These are phyloP conservation scores for Mortierella antarctica DNA, from an alignment of 192 early-diverging fungal genomes.

Conservation along the genomic window DNA sequence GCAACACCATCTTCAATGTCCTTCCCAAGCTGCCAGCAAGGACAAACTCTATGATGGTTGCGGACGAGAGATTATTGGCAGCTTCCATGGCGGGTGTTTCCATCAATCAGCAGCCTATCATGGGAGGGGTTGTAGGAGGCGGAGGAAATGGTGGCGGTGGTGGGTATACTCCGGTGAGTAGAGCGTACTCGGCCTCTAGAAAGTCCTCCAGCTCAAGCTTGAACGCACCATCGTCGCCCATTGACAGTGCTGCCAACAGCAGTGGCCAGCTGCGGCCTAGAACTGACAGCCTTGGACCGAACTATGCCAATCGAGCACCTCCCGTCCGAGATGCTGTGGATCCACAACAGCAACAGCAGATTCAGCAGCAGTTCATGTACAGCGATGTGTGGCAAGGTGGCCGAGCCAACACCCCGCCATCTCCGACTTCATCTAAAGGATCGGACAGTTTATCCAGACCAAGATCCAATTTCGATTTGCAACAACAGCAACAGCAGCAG, in stretches of 20 bases:
- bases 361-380: constrained; percentile 17
- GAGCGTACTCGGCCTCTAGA: constrained; percentile 16
- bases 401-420: constrained; percentile 6
- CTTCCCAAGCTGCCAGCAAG: constrained; percentile 35
- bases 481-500: constrained; percentile 1
- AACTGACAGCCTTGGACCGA: constrained; percentile 35
- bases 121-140: not conserved
- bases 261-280: constrained; percentile 21
- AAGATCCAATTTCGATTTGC: not conserved
- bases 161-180: not conserved
- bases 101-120: too few relatives aligned
- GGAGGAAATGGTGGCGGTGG: not conserved
- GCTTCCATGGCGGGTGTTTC: not conserved
- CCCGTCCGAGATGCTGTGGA: not conserved
- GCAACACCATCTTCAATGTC: constrained; percentile 37
- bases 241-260: constrained; percentile 14
- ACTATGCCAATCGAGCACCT: not conserved
- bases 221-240: constrained; percentile 26
- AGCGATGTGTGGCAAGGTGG: not conserved
- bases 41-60: constrained; percentile 16
- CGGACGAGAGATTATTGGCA: constrained; percentile 8
- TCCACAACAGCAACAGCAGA: not conserved
- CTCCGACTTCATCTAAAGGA: not conserved
- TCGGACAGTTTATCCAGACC: not conserved
- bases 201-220: constrained; percentile 26